Evolutionary conservation across 176 grass and related monocot genomes (phyloP).

Genomic region (Hordeum vulgare): DNA sequence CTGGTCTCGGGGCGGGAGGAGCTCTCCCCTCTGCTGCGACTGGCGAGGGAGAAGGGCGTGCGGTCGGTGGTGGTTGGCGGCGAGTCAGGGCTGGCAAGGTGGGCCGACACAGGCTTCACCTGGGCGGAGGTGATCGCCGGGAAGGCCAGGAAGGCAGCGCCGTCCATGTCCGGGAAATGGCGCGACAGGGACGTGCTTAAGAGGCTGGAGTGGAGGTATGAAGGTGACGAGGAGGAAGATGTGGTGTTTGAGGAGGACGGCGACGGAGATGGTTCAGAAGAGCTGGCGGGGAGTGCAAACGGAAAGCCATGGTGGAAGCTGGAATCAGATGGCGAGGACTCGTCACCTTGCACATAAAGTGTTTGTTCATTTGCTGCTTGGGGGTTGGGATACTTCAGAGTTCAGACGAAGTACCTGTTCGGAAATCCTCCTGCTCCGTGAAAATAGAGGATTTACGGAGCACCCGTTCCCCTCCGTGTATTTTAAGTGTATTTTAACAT

Average conservation of each 20-base stretch:
- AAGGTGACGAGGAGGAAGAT: slow-evolving; percentile 21
- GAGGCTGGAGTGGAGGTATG: slow-evolving; percentile 53
- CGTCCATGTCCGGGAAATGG: slow-evolving; percentile 39
- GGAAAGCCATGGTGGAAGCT: slow-evolving; percentile 61
- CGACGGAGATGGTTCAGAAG: neutral
- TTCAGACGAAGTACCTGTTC: too few species aligned
- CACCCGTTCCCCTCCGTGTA: too few species aligned
- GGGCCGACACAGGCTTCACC: slow-evolving; percentile 37
- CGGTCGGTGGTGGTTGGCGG: slow-evolving; percentile 47
- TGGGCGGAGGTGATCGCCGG: slow-evolving; percentile 50
- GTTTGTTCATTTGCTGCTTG: neutral
- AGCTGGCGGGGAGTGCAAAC: neutral
- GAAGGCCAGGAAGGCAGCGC: slow-evolving; percentile 45
- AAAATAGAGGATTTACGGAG: too few species aligned
- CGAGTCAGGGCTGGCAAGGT: slow-evolving; percentile 39
- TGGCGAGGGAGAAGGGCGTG: slow-evolving; percentile 40
- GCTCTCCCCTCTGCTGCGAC: slow-evolving; percentile 31
- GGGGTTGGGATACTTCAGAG: neutral
- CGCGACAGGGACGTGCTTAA: slow-evolving; percentile 39
- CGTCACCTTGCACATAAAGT: neutral
- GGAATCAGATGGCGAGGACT: slow-evolving; percentile 24
- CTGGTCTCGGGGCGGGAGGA: slow-evolving; percentile 34
- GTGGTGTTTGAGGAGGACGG: slow-evolving; percentile 33
- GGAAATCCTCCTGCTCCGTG: too few species aligned
- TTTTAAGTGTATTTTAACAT: too few species aligned